These are phyloP conservation scores for Emmonsia crescens DNA, from an alignment of 2,329 filamentous ascomycete species.

Conservation along the genomic window DNA sequence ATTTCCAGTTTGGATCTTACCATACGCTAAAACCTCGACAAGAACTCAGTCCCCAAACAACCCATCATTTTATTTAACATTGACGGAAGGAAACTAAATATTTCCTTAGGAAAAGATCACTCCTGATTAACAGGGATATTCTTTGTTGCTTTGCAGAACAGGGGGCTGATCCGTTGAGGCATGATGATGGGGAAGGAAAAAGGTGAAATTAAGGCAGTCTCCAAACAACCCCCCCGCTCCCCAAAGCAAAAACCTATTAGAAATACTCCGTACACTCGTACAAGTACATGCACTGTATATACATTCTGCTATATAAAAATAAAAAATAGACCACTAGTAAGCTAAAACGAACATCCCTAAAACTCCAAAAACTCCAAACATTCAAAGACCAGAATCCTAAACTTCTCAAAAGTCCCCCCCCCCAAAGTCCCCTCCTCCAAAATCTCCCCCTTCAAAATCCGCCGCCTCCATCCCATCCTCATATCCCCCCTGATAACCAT, in stretches of 20 bases:
- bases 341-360: neutral
- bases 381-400: neutral
- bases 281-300: too few relatives aligned
- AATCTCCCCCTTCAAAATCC: slow-evolving; percentile 12
- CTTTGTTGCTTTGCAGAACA: neutral
- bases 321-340: neutral
- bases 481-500: slow-evolving; percentile 18
- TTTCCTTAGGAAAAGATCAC: neutral
- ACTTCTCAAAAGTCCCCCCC: slow-evolving; percentile 14
- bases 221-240: too few relatives aligned
- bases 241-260: neutral
- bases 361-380: neutral
- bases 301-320: neutral
- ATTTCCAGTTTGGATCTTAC: neutral
- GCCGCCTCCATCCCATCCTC: slow-evolving; percentile 17
- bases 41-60: neutral
- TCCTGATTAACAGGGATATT: neutral
- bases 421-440: slow-evolving; percentile 9
- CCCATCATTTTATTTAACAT: neutral
- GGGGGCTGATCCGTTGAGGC: neutral
- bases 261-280: neutral
- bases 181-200: too few relatives aligned
- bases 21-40: neutral
- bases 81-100: neutral
- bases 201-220: too few relatives aligned